A percentile compares a stretch with the other conserved stretches of the same genome.
Conservation (phyloP, 352 stramenopile species). For the Plasmopara muralis region DNA sequence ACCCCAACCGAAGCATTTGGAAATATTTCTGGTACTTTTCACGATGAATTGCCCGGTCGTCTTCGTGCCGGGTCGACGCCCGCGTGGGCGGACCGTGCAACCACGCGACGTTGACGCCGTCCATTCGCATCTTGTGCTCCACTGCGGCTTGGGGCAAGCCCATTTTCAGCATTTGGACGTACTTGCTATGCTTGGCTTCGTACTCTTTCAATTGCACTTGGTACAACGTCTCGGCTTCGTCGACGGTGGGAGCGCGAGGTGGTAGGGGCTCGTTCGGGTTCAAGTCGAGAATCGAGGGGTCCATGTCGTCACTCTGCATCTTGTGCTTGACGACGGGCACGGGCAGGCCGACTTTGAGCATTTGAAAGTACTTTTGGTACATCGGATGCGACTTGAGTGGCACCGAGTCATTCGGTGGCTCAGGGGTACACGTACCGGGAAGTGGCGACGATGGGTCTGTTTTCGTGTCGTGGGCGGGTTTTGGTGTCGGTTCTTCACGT, state of each 20-base stretch:
- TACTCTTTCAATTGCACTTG: constrained; percentile 52
- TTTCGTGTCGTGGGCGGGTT: too few species aligned
- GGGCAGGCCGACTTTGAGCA: constrained; percentile 71
- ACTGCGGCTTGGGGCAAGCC: constrained; percentile 57
- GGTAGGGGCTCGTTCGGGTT: constrained; percentile 51
- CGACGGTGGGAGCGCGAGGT: too few species aligned
- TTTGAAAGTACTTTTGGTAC: constrained; percentile 76
- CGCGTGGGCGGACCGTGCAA: constrained; percentile 51
- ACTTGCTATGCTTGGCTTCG: constrained; percentile 63
- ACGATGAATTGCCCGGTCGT: constrained; percentile 46
- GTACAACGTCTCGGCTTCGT: constrained; percentile 29
- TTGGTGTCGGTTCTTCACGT: not conserved
- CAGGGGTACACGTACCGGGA: too few species aligned
- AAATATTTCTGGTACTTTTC: constrained; percentile 83
- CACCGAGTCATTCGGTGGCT: constrained; percentile 21
- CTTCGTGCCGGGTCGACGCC: constrained; percentile 44
- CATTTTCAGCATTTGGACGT: constrained; percentile 76
- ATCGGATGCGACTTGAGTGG: constrained; percentile 60
- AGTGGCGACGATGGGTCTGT: too few species aligned
- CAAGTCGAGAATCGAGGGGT: constrained; percentile 55
- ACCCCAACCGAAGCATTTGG: constrained; percentile 72
- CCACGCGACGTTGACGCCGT: constrained; percentile 57
- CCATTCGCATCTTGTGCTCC: constrained; percentile 82
- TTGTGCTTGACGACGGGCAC: constrained; percentile 64
- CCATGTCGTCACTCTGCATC: constrained; percentile 61